Base-by-base conservation (phyloP, 257 asterid species). In the Salvia splendens region DNA sequence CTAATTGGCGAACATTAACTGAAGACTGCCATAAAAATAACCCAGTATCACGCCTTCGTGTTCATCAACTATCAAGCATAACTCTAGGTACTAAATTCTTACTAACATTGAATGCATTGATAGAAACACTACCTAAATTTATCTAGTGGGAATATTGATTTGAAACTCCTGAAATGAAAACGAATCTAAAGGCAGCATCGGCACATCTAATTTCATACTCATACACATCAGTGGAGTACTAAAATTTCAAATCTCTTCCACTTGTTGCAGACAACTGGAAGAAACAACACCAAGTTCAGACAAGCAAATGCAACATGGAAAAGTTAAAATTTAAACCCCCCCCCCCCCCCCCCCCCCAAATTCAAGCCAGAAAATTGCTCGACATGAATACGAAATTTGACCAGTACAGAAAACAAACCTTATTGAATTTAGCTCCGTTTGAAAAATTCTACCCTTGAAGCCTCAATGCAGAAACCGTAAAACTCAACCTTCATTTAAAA, bases 401-500 rank as follows among this genome's bases (percentile, higher is more conserved):
- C 30, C 30, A 24, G 30, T 0, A 1, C 30, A 24, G 30, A 24
- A 24, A 24, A 24, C 30, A 24, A 24, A 2, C 30, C 30, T 24
- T 1, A 24, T 24, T 24, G 30, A 24, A 24, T 24, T 24, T 24
- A 24, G 30, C 30, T 24, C 30, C 30, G 30, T 24, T 24, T 24
- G 30, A 24, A 24, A 24, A 24, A 24, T 24, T 1, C 30, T 24
- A 24, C 30, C 30, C 30, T 24, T 24, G 30, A 24, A 24, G 30
- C 30, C 30, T 24, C 30, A 24, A 24, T 24, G 30, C 30, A 24
- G 30, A 24, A 24, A 24, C 30, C 30, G 30, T 24, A 24, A 24
- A 24, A 24, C 30, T 24, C 30, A 24, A 24, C 30, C 30, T 68
- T 67, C 40, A 12, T 51, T 55, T 30, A 16, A 70, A 71, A 63